Conservation (phyloP, 768 basidiomycete genomes). For the Hygrophorus pudorinus region DNA sequence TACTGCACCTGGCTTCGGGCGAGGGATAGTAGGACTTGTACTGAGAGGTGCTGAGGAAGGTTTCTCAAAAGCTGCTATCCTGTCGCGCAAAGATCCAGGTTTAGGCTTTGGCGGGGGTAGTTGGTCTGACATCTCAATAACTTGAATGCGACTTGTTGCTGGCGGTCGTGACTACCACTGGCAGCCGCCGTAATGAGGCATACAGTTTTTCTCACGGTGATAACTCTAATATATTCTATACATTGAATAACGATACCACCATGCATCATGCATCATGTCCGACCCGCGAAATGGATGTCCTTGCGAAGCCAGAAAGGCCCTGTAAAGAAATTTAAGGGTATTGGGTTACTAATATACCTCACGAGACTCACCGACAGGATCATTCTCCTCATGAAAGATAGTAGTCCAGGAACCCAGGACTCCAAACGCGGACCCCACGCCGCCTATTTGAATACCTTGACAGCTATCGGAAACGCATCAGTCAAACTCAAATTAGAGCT, state of each 20-base stretch:
- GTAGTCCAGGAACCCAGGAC: constrained; percentile 45
- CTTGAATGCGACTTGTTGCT: no score
- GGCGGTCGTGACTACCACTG: no score
- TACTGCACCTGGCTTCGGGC: constrained; percentile 59
- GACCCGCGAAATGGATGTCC: no score
- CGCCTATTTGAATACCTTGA: constrained; percentile 30
- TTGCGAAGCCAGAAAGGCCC: no score
- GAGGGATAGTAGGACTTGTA: constrained; percentile 35
- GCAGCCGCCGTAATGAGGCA: no score
- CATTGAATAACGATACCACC: no score
- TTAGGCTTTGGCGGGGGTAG: constrained; percentile 52
- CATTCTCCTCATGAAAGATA: constrained; percentile 32
- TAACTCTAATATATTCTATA: no score
- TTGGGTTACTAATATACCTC: no score
- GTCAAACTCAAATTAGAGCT: not conserved
- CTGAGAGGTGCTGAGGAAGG: constrained; percentile 31
- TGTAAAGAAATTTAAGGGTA: no score
- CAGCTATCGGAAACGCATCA: not conserved
- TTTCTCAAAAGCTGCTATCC: constrained; percentile 84
- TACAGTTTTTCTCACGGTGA: no score
- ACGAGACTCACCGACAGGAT: constrained; percentile 31
- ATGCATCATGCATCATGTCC: no score
- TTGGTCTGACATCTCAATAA: constrained; percentile 47
- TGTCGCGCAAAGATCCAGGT: constrained; percentile 72
- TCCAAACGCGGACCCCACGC: constrained; percentile 47